These are phyloP conservation scores for Kodamaea kakaduensis DNA, from an alignment of 805 yeast species.

Conservation along the genomic window DNA sequence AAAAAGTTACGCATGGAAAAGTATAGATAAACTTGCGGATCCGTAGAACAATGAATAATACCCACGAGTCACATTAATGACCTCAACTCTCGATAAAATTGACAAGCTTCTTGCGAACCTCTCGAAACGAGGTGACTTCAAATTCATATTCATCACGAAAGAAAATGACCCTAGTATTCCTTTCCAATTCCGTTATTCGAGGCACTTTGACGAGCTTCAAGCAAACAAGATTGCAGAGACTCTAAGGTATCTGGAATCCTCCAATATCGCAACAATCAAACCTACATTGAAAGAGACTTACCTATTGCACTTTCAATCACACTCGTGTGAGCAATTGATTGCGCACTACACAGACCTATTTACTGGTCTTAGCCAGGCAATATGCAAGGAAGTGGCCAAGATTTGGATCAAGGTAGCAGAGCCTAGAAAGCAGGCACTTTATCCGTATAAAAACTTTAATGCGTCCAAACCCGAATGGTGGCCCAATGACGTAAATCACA, in stretches of 20 bases:
- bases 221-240: neutral
- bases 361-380: slow-evolving; percentile 19
- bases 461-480: slow-evolving; percentile 62
- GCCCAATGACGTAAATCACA: slow-evolving; percentile 57
- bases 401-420: slow-evolving; percentile 64
- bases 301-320: slow-evolving; percentile 1
- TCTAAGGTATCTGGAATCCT: neutral
- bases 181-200: slow-evolving; percentile 4
- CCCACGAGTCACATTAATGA: too few relatives aligned
- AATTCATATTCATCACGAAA: slow-evolving; percentile 2
- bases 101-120: neutral
- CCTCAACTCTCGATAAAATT: too few relatives aligned
- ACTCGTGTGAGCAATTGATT: slow-evolving; percentile 7
- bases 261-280: slow-evolving; percentile 8
- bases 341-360: slow-evolving; percentile 18
- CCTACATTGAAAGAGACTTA: slow-evolving; percentile 11
- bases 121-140: neutral
- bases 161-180: neutral
- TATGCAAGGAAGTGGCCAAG: slow-evolving; percentile 60
- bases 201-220: slow-evolving; percentile 1
- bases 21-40: too few relatives aligned
- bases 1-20: too few relatives aligned
- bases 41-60: too few relatives aligned
- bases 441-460: slow-evolving; percentile 57
- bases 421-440: slow-evolving; percentile 60